Evolutionary conservation across 306 rosid species (phyloP), one percentile per base, ranked within the genome.

Genomic region (Luffa acutangula): DNA sequence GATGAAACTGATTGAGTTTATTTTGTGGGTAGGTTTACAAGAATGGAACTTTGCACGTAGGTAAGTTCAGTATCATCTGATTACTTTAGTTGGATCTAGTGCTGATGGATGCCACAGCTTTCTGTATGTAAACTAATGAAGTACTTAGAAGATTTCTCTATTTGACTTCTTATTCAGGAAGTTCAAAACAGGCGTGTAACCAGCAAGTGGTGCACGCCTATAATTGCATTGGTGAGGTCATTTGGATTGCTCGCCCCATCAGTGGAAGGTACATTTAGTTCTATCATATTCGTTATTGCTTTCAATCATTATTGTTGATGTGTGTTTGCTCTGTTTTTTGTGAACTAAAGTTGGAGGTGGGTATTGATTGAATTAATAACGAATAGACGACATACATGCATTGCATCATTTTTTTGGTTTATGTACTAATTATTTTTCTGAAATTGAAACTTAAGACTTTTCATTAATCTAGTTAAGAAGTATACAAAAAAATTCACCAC

Each of bases 201-300:
- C 87, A 78, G 78, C 75, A 36, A 75, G 78, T 58, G 79, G 46
- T 69, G 69, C 83, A 83, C 86, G 67, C 77, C 51, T 80, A 65
- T 82, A 87, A 88, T 89, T 94, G 97, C 85, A 84, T 92, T 80
- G 91, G 90, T 82, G 91, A 90, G 90, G 86, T 94, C 81, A 82
- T 94, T 76, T 85, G 83, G 87, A 82, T 94, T 64, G 88, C 78
- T 77, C 85, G 86, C 75, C 89, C 85, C 43, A 86, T 43, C 60
- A 82, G 77, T 74, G 87, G 69, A 73, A 85, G 98, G 98, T 91
- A 89, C 54, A 52, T 75, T 46, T 17, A 39, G 60, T 39, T 72
- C 59, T 72, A 48, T 72, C 58, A 12, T 72, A 48, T 72, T 72
- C 34, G 33, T 20, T 21, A 17, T 67, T 41, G 36, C 53, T 67